These are phyloP conservation scores for Boletus rubescentipes DNA, from an alignment of 768 basidiomycete genomes.

Conservation along the genomic window DNA sequence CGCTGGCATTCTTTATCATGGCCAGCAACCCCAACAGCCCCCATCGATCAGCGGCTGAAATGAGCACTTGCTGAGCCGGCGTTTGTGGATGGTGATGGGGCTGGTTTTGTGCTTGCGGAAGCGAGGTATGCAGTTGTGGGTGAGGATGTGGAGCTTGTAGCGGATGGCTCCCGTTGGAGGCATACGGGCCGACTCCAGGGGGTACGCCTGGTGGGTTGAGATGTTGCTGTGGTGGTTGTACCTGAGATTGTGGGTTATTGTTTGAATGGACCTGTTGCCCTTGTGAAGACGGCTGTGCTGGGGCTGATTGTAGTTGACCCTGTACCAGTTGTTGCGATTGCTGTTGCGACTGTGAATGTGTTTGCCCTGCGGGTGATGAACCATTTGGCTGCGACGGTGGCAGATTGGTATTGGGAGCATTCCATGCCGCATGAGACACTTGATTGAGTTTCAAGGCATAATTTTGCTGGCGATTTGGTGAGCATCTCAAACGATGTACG, in stretches of 20 bases:
- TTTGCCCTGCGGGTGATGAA: slow-evolving; percentile 21
- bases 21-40: slow-evolving; percentile 84
- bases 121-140: slow-evolving; percentile 34
- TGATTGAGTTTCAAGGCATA: slow-evolving; percentile 65
- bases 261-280: slow-evolving; percentile 29
- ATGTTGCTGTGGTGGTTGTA: slow-evolving; percentile 43
- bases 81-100: slow-evolving; percentile 69
- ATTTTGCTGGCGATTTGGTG: slow-evolving; percentile 45
- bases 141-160: slow-evolving; percentile 32
- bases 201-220: slow-evolving; percentile 53
- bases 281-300: slow-evolving; percentile 29
- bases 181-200: slow-evolving; percentile 35
- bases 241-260: slow-evolving; percentile 33
- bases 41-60: slow-evolving; percentile 94
- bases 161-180: slow-evolving; percentile 38
- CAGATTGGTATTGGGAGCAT: slow-evolving; percentile 52
- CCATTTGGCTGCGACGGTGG: slow-evolving; percentile 32
- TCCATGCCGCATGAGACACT: slow-evolving; percentile 64
- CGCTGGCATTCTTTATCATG: slow-evolving; percentile 76
- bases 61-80: slow-evolving; percentile 90
- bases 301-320: slow-evolving; percentile 22
- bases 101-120: slow-evolving; percentile 31
- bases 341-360: slow-evolving; percentile 25
- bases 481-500: neutral
- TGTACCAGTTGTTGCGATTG: slow-evolving; percentile 25